Base-by-base conservation (phyloP, 106 monocot genomes). In the Dendrobium chrysotoxum region DNA sequence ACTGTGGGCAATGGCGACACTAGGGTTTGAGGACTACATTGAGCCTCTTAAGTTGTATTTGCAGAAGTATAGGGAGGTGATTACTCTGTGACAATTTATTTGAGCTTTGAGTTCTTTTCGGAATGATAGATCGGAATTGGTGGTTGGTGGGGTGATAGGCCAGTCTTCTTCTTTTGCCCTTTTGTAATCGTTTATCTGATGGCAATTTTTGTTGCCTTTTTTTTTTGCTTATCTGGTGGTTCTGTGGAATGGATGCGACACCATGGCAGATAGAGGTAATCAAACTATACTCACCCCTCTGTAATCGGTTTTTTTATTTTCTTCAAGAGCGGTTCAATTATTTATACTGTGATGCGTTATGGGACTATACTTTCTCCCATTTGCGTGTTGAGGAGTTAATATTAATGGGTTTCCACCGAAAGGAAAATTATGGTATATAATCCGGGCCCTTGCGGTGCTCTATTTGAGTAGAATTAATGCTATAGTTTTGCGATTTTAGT, bases 21-120 rank as follows among this genome's bases (percentile, higher is more conserved):
- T 87, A 75, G 87, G 87, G 16, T 87, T 87, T 70, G 87, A 87
- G 75, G 87, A 87, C 42, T 87, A 87, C 68, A 79, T 87, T 40
- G 87, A 84, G 70, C 87, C 87, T 35, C 75, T 87, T 78, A 87
- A 87, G 81, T 54, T 84, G 67, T 87, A 87, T 58, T 31, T 87
- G 53, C 87, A 87, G 38, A 58, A 75, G n/a, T 81, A 81, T 45
- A 74, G 74, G 41, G 74, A 74, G 74, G 74, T 74, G 41, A 74
- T 40, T 70, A 35, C 28, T 38, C 75, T 66, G 17, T 17, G 21
- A 7, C 54, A 15, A 55, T 72, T 28, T 26, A 20, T 41, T 26
- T 45, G 9, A 21, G 44, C 70, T 70, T 35, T 31, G 35, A 70
- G 70, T 35, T 70, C 70, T 70, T 70, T 70, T 70, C 16, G 16